Percentiles rank a stretch among this genome's conserved stretches.
These are phyloP conservation scores for Glomus cerebriforme DNA, from an alignment of 192 early-diverging fungal genomes.

Conservation along the genomic window DNA sequence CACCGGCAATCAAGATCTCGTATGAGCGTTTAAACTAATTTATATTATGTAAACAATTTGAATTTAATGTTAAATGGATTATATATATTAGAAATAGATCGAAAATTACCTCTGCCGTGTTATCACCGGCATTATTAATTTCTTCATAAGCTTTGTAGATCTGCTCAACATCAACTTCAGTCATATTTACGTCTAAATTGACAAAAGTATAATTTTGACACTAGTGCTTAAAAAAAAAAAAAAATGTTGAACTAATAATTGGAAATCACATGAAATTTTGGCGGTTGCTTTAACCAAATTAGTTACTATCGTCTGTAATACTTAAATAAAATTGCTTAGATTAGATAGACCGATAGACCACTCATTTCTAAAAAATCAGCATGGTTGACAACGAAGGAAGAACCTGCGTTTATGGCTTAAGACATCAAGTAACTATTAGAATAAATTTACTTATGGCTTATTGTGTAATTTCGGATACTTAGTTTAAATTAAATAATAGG, in stretches of 20 bases:
- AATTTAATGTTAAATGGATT: not conserved
- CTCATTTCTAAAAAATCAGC: not conserved
- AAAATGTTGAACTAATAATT: not conserved
- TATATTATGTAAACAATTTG: not conserved
- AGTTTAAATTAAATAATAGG: slow-evolving; percentile 37
- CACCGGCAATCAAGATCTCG: slow-evolving; percentile 17
- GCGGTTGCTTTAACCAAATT: not conserved
- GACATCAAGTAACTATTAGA: slow-evolving; percentile 56
- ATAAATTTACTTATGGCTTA: not conserved
- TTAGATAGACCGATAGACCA: no score
- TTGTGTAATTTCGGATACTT: not conserved
- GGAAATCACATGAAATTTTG: not conserved
- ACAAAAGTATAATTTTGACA: no score
- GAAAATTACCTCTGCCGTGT: not conserved
- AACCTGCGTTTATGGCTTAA: slow-evolving; percentile 65
- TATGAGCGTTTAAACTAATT: slow-evolving; percentile 18
- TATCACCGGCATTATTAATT: not conserved
- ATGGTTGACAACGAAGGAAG: slow-evolving; percentile 18
- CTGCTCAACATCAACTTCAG: slow-evolving; percentile 9
- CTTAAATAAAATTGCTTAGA: not conserved
- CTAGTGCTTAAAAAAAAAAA: no score
- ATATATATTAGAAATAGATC: not conserved
- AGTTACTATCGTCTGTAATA: not conserved
- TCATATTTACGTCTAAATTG: not conserved
- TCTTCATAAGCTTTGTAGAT: slow-evolving; percentile 21